Conservation (phyloP, 768 basidiomycete species). For the Aureoboletus auriporus region DNA sequence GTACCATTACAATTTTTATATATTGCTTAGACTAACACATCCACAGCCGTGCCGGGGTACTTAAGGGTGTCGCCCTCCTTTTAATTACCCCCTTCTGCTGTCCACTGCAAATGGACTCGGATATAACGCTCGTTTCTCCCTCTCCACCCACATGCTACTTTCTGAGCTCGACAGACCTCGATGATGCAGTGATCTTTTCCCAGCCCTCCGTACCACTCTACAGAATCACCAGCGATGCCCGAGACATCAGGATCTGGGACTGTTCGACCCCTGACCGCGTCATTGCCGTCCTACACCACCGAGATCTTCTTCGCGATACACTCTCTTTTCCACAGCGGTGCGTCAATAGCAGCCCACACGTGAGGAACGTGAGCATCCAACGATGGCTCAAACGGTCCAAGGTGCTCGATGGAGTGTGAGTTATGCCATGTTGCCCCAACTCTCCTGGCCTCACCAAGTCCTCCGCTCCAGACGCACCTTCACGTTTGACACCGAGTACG, state of each 20-base stretch:
- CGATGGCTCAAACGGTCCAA: slow-evolving; percentile 28
- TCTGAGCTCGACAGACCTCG: slow-evolving; percentile 17
- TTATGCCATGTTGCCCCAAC: not conserved
- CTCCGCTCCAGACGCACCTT: slow-evolving; percentile 11
- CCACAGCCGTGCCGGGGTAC: too few relatives aligned
- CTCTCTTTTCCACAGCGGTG: slow-evolving; percentile 23
- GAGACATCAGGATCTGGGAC: slow-evolving; percentile 15
- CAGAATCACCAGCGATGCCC: slow-evolving; percentile 18
- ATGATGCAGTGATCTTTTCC: slow-evolving; percentile 17
- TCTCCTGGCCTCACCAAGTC: not conserved
- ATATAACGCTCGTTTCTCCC: slow-evolving; percentile 23
- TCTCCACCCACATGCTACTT: slow-evolving; percentile 26
- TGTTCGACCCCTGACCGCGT: slow-evolving; percentile 4
- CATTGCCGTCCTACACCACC: slow-evolving; percentile 24
- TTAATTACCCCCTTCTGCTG: not conserved
- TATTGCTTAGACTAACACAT: too few relatives aligned
- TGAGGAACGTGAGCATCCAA: slow-evolving; percentile 14
- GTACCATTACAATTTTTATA: too few relatives aligned
- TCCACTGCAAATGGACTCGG: slow-evolving; percentile 23
- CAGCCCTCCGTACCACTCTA: slow-evolving; percentile 22
- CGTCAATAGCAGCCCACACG: not conserved
- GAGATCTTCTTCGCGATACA: slow-evolving; percentile 25
- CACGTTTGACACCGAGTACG: slow-evolving; percentile 19
- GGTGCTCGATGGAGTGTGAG: slow-evolving; percentile 22
- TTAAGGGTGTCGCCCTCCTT: too few relatives aligned